Percentiles rank a stretch among this genome's conserved stretches.
Conservation (phyloP, 2,329 filamentous ascomycete species). For the Macrophomina phaseolina region DNA sequence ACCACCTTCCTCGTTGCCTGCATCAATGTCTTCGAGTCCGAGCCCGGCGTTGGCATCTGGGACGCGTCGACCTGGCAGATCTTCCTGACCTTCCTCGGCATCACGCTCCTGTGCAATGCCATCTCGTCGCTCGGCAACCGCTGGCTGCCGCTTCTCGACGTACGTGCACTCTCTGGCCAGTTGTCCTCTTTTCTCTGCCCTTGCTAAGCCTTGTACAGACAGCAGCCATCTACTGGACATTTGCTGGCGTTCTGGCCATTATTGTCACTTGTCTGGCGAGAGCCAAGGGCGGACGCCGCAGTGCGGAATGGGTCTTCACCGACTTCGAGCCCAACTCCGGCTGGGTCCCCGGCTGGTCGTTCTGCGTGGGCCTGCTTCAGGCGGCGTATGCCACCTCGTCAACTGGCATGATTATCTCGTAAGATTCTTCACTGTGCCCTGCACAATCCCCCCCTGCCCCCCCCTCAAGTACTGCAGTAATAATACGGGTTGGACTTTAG, state of each 20-base stretch:
- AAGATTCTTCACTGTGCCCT: slow-evolving; percentile 42
- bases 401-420: slow-evolving; percentile 81
- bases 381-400: slow-evolving; percentile 76
- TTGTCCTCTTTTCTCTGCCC: background rate
- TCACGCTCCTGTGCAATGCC: slow-evolving; percentile 57
- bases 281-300: slow-evolving; percentile 70
- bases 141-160: slow-evolving; percentile 67
- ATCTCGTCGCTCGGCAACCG: slow-evolving; percentile 60
- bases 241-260: slow-evolving; percentile 71
- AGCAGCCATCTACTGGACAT: slow-evolving; percentile 76
- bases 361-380: slow-evolving; percentile 73
- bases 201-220: slow-evolving; percentile 53
- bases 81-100: slow-evolving; percentile 56
- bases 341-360: slow-evolving; percentile 74
- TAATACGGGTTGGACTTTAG: slow-evolving; percentile 41
- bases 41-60: slow-evolving; percentile 54
- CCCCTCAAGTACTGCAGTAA: background rate
- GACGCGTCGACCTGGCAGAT: slow-evolving; percentile 51
- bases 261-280: slow-evolving; percentile 67
- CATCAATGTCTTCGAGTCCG: slow-evolving; percentile 60
- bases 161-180: slow-evolving; percentile 50
- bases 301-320: slow-evolving; percentile 68
- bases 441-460: slow-evolving; percentile 30
- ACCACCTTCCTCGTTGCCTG: slow-evolving; percentile 60
- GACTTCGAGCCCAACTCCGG: slow-evolving; percentile 72